Base-by-base conservation (phyloP, 2,329 filamentous ascomycete species). In the Ophiostoma tasmaniense region DNA sequence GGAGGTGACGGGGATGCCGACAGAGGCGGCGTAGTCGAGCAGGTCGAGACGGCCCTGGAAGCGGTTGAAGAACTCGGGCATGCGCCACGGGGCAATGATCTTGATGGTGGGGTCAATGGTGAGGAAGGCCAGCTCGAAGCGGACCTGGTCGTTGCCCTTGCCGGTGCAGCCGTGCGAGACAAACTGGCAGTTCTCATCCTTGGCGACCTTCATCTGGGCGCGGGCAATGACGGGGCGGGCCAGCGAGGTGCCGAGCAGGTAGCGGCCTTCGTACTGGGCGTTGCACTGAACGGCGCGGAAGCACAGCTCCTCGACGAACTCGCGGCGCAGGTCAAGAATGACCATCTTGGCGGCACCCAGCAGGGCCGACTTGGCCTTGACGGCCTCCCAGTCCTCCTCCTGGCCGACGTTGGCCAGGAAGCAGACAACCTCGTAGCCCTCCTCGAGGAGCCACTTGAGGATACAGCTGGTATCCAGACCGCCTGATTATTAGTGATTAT, bases 231-330 rank as follows among this genome's bases (percentile, higher is more conserved):
- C 85, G 59, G 89, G 89, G 69, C 89, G 86, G 72, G 89, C 89
- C 71, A 91, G 83, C 61, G 82, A 83, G 68, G 87, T 89, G 71
- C 86, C 85, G 71, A 78, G 75, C 59, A 81, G 78, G 71, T 74
- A 74, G 61, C 75, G 74, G 76, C 88, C 88, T 81, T 92, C 87
- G 77, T 88, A 90, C 77, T 88, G 85, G 71, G 86, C 87, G 73
- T 89, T 87, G 78, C 87, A 91, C 79, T 92, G 89, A 72, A 95
- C 86, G 71, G 91, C 91, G 67, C 86, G 89, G 85, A 89, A 93
- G 82, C 89, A 90, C 62, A 95, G 84, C 81, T 94, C 86, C 74
- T 93, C 89, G 73, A 95, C 86, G 75, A 95, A 93, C 79, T 92
- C 89, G 74, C 83, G 83, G 75, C 87, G 86, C 68, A 94, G 83